Percentiles rank a stretch among this genome's conserved stretches.
These are phyloP conservation scores for Mycosphaerella sp. DNA, from an alignment of 2,329 filamentous ascomycete genomes.

Conservation along the genomic window DNA sequence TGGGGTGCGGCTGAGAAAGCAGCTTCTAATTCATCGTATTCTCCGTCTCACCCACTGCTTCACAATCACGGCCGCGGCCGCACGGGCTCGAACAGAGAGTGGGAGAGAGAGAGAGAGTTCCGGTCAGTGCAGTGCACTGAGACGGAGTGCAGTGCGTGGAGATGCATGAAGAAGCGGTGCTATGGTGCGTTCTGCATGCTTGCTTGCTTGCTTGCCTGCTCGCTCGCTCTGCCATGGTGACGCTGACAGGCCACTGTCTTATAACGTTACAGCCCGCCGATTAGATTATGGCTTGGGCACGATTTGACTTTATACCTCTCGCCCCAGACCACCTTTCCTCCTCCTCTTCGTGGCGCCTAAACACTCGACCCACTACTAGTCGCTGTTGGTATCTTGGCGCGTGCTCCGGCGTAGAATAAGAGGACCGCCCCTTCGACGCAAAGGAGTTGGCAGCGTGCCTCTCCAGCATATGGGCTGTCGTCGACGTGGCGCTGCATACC, in stretches of 20 bases:
- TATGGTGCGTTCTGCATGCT: background rate
- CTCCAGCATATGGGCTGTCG: background rate
- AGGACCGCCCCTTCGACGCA: background rate
- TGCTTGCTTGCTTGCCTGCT: background rate
- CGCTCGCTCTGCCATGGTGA: background rate
- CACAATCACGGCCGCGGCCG: no score
- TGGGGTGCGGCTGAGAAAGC: constrained; percentile 5
- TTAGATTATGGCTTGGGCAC: background rate
- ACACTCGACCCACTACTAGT: background rate
- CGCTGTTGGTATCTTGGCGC: background rate
- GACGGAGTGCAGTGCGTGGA: background rate
- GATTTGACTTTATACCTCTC: background rate
- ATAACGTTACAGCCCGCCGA: background rate
- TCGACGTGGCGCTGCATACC: background rate
- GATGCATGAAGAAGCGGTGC: background rate
- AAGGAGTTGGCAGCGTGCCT: background rate
- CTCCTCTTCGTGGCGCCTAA: background rate
- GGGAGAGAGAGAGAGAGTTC: background rate
- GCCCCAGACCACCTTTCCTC: background rate
- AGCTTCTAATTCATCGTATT: background rate
- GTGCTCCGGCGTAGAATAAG: background rate
- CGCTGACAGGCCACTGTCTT: background rate
- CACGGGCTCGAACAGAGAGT: no score
- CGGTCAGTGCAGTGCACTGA: background rate
- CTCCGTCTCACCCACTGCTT: background rate